A percentile compares a stretch with the other conserved stretches of the same genome.
Evolutionary conservation across 352 stramenopile species (phyloP).

Genomic region (Globisporangium abappressorium): DNA sequence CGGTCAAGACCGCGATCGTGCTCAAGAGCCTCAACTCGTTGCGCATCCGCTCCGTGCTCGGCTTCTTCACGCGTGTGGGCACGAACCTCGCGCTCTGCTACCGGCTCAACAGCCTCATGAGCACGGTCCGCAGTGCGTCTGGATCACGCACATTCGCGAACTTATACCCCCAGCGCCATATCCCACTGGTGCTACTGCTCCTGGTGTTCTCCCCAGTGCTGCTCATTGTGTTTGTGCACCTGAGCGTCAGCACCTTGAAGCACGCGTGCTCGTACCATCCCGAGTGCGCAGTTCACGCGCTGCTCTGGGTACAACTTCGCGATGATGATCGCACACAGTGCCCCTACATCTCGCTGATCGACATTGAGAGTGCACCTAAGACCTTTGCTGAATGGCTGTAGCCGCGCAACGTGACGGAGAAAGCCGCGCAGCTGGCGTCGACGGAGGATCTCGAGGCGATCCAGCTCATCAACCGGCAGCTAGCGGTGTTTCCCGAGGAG

Average conservation of each 20-base stretch:
- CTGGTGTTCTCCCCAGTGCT: not conserved
- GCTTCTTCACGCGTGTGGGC: conserved; percentile 20
- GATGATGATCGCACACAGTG: not conserved
- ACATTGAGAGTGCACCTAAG: not conserved
- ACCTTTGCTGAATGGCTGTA: not conserved
- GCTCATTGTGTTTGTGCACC: not conserved
- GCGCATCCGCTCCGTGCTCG: conserved; percentile 23
- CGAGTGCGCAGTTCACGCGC: too few species aligned
- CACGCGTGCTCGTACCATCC: not conserved
- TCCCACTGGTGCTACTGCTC: not conserved
- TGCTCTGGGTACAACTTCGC: not conserved
- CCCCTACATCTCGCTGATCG: not conserved
- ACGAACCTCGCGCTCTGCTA: not conserved
- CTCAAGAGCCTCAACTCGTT: conserved; percentile 29
- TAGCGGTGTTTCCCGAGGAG: not conserved
- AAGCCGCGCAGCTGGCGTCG: not conserved
- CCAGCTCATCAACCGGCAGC: not conserved
- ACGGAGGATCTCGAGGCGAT: not conserved
- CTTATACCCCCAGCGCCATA: not conserved
- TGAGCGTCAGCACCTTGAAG: not conserved
- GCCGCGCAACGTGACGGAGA: not conserved
- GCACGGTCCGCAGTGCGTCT: not conserved
- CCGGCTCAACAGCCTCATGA: not conserved
- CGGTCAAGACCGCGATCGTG: not conserved
- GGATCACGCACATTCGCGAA: not conserved